Conservation (phyloP, 768 basidiomycete species). For the Mycena albidolilacea region DNA sequence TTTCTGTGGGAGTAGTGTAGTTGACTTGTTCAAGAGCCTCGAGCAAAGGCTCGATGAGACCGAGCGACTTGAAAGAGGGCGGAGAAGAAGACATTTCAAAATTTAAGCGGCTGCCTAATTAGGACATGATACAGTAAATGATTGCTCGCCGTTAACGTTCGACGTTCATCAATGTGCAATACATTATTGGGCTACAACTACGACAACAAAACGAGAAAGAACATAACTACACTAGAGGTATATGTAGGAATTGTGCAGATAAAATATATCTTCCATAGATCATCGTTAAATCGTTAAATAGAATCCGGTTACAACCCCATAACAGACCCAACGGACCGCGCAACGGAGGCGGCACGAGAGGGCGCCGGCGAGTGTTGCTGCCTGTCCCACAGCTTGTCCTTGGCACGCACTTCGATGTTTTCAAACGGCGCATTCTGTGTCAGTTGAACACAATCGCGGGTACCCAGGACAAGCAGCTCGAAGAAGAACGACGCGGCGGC, state of each 20-base stretch:
- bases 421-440: slow-evolving; percentile 82
- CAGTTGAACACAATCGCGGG: slow-evolving; percentile 91
- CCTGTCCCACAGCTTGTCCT: slow-evolving; percentile 89
- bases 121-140: neutral
- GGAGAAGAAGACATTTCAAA: slow-evolving; percentile 43
- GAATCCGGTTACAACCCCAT: slow-evolving; percentile 51
- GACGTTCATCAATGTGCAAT: neutral
- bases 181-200: slow-evolving; percentile 33
- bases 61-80: slow-evolving; percentile 84
- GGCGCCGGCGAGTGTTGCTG: slow-evolving; percentile 56
- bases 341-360: slow-evolving; percentile 54
- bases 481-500: slow-evolving; percentile 99
- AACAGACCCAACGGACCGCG: slow-evolving; percentile 63
- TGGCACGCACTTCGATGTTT: slow-evolving; percentile 88
- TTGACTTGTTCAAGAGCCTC: slow-evolving; percentile 86
- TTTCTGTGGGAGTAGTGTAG: slow-evolving; percentile 91
- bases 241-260: slow-evolving; percentile 12
- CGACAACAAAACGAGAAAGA: slow-evolving; percentile 28
- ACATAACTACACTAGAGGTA: slow-evolving; percentile 25
- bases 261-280: slow-evolving; percentile 31
- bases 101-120: slow-evolving; percentile 2
- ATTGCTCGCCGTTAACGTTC: neutral
- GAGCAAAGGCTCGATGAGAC: slow-evolving; percentile 91
- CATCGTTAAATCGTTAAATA: slow-evolving; percentile 20
- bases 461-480: slow-evolving; percentile 94